phyloP scores from a whole-genome alignment of 1,139 yeast species.

The Lodderomyces orthopsilosis region DNA sequence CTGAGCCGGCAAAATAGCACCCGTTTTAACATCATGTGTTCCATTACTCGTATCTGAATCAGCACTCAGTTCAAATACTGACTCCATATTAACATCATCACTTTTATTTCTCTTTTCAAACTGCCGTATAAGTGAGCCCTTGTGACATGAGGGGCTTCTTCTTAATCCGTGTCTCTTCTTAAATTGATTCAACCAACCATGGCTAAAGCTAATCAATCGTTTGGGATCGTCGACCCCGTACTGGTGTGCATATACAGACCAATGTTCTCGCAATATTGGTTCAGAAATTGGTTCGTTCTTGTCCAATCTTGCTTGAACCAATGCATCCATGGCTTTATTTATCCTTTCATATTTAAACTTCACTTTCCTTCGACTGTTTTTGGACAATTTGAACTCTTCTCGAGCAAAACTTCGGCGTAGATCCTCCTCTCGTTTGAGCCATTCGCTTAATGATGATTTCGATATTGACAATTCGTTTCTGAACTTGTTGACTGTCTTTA shows the following conservation, averaged over 20 bases:
- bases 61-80: background rate
- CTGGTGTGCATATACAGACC: conserved; percentile 54
- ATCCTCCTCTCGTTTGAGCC: conserved; percentile 55
- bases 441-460: conserved; percentile 57
- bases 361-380: conserved; percentile 46
- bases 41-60: background rate
- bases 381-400: conserved; percentile 35
- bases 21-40: background rate
- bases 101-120: background rate
- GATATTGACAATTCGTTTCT: conserved; percentile 50
- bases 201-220: conserved; percentile 51
- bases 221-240: conserved; percentile 62
- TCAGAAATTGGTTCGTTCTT: conserved; percentile 50
- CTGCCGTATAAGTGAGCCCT: background rate
- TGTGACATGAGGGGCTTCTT: conserved; percentile 15
- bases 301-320: conserved; percentile 45
- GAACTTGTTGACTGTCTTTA: conserved; percentile 55
- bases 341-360: conserved; percentile 56
- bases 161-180: conserved; percentile 56
- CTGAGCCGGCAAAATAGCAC: background rate
- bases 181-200: conserved; percentile 62
- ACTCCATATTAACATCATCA: background rate
- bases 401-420: conserved; percentile 41
- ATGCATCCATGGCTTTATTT: conserved; percentile 54
- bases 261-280: conserved; percentile 53